A percentile compares a stretch with the other conserved stretches of the same genome.
Conservation (phyloP, 176 grass and related monocot species). For the Sorghum bicolor region DNA sequence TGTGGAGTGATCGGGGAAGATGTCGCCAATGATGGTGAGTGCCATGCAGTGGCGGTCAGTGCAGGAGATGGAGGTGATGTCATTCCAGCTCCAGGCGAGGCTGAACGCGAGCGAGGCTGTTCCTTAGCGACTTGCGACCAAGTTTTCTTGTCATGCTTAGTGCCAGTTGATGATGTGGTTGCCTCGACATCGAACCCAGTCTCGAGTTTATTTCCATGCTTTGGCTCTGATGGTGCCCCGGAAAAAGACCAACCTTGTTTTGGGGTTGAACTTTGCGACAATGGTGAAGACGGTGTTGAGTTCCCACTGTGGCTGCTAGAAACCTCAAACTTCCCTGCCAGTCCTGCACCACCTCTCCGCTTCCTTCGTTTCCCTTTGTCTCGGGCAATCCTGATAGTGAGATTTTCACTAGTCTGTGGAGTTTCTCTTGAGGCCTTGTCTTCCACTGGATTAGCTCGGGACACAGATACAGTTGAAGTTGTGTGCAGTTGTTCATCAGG, state of each 20-base stretch:
- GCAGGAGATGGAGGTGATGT: constrained; percentile 19
- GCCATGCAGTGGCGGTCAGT: constrained; percentile 19
- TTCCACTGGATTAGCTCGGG: constrained; percentile 39
- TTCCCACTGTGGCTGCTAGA: constrained; percentile 95
- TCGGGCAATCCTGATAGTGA: constrained; percentile 68
- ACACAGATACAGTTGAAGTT: constrained; percentile 17
- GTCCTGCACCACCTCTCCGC: constrained; percentile 41
- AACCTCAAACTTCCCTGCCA: constrained; percentile 75
- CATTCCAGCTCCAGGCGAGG: constrained; percentile 37
- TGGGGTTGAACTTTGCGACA: constrained; percentile 72
- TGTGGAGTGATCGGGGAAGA: constrained; percentile 52
- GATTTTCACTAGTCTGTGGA: constrained; percentile 52
- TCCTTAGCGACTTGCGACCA: constrained; percentile 27
- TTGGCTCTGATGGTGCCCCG: constrained; percentile 34
- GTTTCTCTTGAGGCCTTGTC: constrained; percentile 36
- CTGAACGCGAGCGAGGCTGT: constrained; percentile 36
- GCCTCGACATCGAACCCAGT: constrained; percentile 25
- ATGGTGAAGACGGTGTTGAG: constrained; percentile 78
- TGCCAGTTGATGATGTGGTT: constrained; percentile 30
- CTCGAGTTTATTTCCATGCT: constrained; percentile 40
- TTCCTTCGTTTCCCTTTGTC: constrained; percentile 69
- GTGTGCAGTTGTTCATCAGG: constrained; percentile 39
- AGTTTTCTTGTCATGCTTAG: constrained; percentile 21
- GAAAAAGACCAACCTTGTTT: constrained; percentile 58
- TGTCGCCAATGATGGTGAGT: constrained; percentile 28